A percentile compares a stretch with the other conserved stretches of the same genome.
Conservation (phyloP, 192 early-diverging fungal genomes). For the Powellomyces hirtus region DNA sequence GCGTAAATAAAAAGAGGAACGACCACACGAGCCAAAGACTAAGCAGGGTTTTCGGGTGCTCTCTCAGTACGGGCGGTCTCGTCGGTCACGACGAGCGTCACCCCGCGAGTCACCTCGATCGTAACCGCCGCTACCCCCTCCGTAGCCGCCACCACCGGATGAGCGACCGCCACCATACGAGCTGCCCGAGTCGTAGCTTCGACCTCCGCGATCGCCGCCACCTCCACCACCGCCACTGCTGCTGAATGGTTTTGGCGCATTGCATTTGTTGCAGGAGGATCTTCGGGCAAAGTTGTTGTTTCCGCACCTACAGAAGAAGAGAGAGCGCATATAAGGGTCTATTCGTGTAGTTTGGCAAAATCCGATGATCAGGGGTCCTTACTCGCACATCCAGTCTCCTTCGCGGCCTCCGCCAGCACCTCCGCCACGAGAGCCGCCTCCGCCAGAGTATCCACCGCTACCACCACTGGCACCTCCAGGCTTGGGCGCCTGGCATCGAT, state of each 20-base stretch:
- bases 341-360: too few species aligned
- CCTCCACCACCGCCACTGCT: constrained; percentile 26
- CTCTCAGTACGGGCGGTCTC: constrained; percentile 41
- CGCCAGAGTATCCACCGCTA: constrained; percentile 29
- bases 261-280: constrained; percentile 63
- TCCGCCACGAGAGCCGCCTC: constrained; percentile 27
- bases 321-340: background rate
- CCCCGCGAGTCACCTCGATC: constrained; percentile 19
- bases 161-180: background rate
- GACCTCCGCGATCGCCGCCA: constrained; percentile 12
- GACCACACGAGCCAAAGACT: too few species aligned
- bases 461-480: constrained; percentile 25
- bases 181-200: constrained; percentile 10
- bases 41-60: too few species aligned
- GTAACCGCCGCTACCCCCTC: constrained; percentile 25
- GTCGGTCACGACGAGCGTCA: constrained; percentile 32
- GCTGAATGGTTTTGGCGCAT: constrained; percentile 53
- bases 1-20: too few species aligned
- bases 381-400: constrained; percentile 34
- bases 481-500: constrained; percentile 58
- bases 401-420: constrained; percentile 31
- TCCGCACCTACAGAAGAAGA: constrained; percentile 48
- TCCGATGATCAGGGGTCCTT: too few species aligned
- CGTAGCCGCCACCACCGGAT: constrained; percentile 10
- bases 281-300: constrained; percentile 68